Conservation (phyloP, 2,329 filamentous ascomycete species). For the Metarhizium sp. region DNA sequence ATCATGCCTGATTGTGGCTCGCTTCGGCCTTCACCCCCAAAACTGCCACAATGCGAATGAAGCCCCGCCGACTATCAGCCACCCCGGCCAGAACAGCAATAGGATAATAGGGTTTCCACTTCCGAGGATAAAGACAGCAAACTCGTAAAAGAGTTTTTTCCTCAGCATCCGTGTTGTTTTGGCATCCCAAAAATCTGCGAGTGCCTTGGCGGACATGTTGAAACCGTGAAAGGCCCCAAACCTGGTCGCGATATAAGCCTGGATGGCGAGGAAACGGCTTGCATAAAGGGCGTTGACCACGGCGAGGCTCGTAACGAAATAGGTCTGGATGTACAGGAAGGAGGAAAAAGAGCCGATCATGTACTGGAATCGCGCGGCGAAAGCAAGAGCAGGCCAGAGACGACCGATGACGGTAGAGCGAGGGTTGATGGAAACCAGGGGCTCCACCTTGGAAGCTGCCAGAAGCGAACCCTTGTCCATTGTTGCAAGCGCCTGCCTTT, state of each 20-base stretch:
- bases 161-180: constrained; percentile 25
- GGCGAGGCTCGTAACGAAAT: constrained; percentile 19
- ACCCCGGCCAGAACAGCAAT: constrained; percentile 48
- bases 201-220: constrained; percentile 18
- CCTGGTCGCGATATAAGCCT: constrained; percentile 17
- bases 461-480: constrained; percentile 29
- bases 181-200: constrained; percentile 27
- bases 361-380: constrained; percentile 25
- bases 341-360: constrained; percentile 20
- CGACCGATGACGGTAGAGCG: constrained; percentile 22
- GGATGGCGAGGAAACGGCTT: constrained; percentile 16
- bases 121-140: constrained; percentile 41
- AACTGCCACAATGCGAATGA: constrained; percentile 24
- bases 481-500: background rate
- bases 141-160: constrained; percentile 41
- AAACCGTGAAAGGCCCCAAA: constrained; percentile 19
- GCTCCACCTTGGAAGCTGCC: constrained; percentile 27
- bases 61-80: constrained; percentile 35
- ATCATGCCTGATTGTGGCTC: background rate
- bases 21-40: constrained; percentile 19
- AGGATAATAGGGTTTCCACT: constrained; percentile 38
- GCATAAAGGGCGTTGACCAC: constrained; percentile 14
- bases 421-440: constrained; percentile 17
- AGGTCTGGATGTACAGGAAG: constrained; percentile 22
- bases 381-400: constrained; percentile 23